Evolutionary conservation across 768 basidiomycete genomes (phyloP).

Genomic region (Brasilioporus rufonigricans): DNA sequence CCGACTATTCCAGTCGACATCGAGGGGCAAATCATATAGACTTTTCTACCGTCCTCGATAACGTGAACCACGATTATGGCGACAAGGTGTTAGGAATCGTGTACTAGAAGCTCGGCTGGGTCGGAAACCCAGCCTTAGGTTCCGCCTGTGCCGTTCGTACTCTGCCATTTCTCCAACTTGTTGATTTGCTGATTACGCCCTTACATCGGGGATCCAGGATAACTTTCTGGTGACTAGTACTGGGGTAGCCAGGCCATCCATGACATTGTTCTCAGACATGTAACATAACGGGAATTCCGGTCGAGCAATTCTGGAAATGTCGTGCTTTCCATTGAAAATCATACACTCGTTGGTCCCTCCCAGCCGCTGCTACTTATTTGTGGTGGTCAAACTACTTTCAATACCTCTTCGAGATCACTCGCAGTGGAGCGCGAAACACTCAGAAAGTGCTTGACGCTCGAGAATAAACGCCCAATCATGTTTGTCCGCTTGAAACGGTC

Average conservation of each 20-base stretch:
- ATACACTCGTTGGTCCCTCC: too few species aligned
- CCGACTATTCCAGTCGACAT: neutral
- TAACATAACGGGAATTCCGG: neutral
- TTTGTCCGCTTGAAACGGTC: neutral
- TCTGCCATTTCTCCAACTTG: neutral
- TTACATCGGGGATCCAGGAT: neutral
- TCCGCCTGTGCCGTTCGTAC: conserved; percentile 13
- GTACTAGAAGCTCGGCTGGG: conserved; percentile 14
- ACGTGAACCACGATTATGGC: neutral
- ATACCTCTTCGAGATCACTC: neutral
- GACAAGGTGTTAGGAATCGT: conserved; percentile 11
- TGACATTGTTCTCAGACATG: neutral
- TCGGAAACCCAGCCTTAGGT: neutral
- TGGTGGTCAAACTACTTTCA: too few species aligned
- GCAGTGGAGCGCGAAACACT: neutral
- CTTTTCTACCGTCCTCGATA: neutral
- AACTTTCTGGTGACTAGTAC: neutral
- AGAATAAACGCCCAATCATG: neutral
- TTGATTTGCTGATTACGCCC: neutral
- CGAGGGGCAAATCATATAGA: conserved; percentile 12
- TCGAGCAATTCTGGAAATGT: neutral
- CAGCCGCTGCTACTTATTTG: too few species aligned
- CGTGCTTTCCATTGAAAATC: neutral
- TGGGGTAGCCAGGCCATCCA: neutral
- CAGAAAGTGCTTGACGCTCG: neutral